Percentiles rank a stretch among this genome's conserved stretches.
Conservation (phyloP, 2,329 filamentous ascomycete genomes). For the Mariannaea elegans region DNA sequence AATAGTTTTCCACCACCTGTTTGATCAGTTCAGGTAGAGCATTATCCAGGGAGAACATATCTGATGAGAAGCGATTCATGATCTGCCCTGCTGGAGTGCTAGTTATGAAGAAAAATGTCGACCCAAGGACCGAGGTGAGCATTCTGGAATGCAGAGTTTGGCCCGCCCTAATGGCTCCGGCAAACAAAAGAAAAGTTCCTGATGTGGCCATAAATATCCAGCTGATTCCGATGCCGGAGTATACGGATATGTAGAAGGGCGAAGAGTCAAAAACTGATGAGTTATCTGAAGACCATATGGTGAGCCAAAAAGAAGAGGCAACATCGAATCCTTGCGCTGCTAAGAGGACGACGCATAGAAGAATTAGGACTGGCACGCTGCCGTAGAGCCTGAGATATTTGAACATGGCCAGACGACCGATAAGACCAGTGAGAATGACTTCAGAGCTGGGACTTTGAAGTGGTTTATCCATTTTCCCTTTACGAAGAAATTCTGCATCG, state of each 20-base stretch:
- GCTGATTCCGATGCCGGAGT: neutral
- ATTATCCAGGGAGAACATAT: conserved; percentile 19
- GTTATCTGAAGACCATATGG: conserved; percentile 7
- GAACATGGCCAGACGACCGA: neutral
- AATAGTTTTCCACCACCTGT: conserved; percentile 15
- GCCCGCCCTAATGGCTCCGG: neutral
- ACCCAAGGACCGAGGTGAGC: conserved; percentile 11
- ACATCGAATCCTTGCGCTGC: neutral
- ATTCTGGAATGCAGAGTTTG: conserved; percentile 9
- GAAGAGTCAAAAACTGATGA: too few species aligned
- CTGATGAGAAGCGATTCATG: conserved; percentile 6
- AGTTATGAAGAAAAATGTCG: conserved; percentile 19
- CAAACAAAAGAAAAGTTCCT: conserved; percentile 4
- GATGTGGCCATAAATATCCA: neutral
- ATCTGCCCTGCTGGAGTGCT: conserved; percentile 7
- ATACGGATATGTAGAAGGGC: conserved; percentile 13
- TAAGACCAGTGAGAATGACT: neutral
- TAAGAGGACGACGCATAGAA: neutral
- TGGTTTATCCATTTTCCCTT: too few species aligned
- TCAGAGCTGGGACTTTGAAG: too few species aligned
- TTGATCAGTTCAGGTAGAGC: conserved; percentile 4
- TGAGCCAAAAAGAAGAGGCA: conserved; percentile 5
- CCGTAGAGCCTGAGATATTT: conserved; percentile 10
- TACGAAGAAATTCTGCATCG: too few species aligned
- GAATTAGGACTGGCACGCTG: neutral